Evolutionary conservation across 352 stramenopile species (phyloP), one percentile per base, ranked within the genome.

Genomic region (Globisporangium paroecandrum): DNA sequence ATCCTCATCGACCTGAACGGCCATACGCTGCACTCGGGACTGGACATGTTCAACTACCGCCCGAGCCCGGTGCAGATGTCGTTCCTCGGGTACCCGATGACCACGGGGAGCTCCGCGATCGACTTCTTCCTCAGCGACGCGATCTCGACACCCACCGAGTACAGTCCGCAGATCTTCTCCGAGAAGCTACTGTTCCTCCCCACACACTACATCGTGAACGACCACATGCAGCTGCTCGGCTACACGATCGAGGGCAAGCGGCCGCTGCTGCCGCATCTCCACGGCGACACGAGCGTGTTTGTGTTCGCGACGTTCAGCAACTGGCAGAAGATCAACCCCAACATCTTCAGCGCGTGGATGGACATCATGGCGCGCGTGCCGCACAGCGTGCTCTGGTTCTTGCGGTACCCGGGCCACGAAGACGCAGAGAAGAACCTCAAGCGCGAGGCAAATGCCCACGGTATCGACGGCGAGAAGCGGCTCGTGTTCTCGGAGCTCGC

Each of bases 231-330:
- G 65, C 77, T 96, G 70, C 76, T 91, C 54, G 83, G 78, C 0
- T 78, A 89, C 56, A 82, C 78, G 20, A 46, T 86, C 20, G 62
- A 77, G 66, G 77, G 71, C 1, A 32, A 75, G 0, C 68, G 70
- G 4, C 74, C 79, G 1, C 68, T 65, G 32, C 57, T 75, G 4
- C 66, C 72, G 5, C 60, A 72, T 4, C 41, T 57, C 15, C 25
- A 29, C 5, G 65, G 10, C 4, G 54, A 70, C 41, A 32, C 15
- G 46, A 59, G 46, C 62, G 41, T 69, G 18, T 86, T 96, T 34
- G 76, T 92, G 0, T 94, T 96, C 56, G 87, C 85, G 18, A 90
- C 84, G 15, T 93, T 96, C 67, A 94, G 85, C 74, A 94, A 95
- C 66, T 94, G 84, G 79, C 87, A 94, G 72, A 97, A 97, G 76